Evolutionary conservation across 768 basidiomycete species (phyloP).

Genomic region (Tulasnella calospora): DNA sequence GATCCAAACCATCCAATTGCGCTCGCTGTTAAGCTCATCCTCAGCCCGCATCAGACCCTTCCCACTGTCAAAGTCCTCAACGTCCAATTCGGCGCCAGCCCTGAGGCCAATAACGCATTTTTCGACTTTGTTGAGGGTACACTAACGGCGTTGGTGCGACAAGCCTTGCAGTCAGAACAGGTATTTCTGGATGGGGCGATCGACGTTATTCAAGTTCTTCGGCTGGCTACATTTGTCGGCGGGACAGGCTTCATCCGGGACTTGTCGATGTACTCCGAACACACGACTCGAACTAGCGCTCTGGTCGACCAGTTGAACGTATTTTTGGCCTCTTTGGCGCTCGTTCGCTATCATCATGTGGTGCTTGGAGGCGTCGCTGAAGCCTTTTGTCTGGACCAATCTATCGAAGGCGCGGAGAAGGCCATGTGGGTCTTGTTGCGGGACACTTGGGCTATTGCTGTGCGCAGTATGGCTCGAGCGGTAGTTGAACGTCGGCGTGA

Average conservation of each 20-base stretch:
- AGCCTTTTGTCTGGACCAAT: not conserved
- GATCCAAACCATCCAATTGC: not conserved
- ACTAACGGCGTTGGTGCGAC: not conserved
- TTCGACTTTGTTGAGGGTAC: not conserved
- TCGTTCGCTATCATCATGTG: not conserved
- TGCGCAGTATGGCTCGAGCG: not conserved
- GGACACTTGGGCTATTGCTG: not conserved
- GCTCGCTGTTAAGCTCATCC: not conserved
- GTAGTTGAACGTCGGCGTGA: not conserved
- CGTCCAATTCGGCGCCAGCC: not conserved
- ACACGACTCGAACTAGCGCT: not conserved
- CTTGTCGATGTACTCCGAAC: not conserved
- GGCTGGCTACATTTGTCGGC: not conserved
- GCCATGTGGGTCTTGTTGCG: not conserved
- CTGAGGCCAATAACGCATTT: not conserved
- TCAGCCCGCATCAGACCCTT: not conserved
- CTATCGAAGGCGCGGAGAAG: not conserved
- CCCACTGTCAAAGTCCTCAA: not conserved
- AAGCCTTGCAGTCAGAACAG: not conserved
- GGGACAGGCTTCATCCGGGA: not conserved
- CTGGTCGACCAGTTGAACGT: not conserved
- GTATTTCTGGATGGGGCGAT: not conserved
- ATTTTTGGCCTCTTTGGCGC: not conserved
- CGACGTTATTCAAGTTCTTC: not conserved
- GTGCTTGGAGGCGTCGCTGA: not conserved